Conservation (phyloP, 2,329 filamentous ascomycete species). For the Cladophialophora carrionii region DNA sequence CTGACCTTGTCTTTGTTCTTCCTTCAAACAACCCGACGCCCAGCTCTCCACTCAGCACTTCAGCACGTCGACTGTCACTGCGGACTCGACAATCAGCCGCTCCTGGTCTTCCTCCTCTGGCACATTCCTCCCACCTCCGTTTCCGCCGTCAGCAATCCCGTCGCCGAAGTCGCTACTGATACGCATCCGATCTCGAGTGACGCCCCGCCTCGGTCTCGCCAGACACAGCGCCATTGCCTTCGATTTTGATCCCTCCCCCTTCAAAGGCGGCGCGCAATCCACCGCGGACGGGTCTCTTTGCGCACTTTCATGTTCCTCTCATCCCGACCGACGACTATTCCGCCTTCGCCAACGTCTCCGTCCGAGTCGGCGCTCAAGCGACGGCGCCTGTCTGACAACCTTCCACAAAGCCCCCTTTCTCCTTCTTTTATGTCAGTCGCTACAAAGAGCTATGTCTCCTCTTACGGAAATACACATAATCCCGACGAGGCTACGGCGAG, state of each 20-base stretch:
- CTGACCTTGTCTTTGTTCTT: conserved; percentile 13
- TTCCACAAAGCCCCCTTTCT: conserved; percentile 40
- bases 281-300: conserved; percentile 19
- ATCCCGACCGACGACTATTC: conserved; percentile 43
- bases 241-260: conserved; percentile 10
- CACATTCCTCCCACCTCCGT: not conserved
- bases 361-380: conserved; percentile 46
- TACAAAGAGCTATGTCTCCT: conserved; percentile 54
- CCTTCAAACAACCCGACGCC: conserved; percentile 8
- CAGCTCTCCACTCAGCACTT: conserved; percentile 15
- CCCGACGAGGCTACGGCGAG: conserved; percentile 39
- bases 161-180: conserved; percentile 11
- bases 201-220: conserved; percentile 12
- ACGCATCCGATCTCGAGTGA: conserved; percentile 17
- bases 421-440: conserved; percentile 57
- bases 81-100: not conserved
- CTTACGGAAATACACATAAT: conserved; percentile 49
- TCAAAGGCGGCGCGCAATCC: conserved; percentile 25
- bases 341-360: conserved; percentile 51
- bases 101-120: not conserved
- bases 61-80: not conserved
- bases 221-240: conserved; percentile 12
- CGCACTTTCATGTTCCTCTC: conserved; percentile 35
- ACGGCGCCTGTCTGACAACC: conserved; percentile 32
- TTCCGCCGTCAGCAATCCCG: conserved; percentile 8